Evolutionary conservation across 352 stramenopile species (phyloP), one percentile per base, ranked within the genome.

Genomic region (Globisporangium camurandrum): DNA sequence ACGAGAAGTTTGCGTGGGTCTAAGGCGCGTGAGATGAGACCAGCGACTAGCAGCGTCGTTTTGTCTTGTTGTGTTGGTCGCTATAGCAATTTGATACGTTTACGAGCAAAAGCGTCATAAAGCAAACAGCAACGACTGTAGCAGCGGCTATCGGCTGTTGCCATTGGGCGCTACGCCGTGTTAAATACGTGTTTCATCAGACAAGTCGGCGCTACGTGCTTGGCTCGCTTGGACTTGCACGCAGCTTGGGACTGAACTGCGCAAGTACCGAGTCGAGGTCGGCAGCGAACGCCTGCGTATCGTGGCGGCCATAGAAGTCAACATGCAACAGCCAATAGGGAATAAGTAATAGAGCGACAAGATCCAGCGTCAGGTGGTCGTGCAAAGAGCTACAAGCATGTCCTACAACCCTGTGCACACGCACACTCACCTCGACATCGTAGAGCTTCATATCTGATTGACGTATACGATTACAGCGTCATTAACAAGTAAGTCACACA

Each of bases 1-100:
- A 84, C 38, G 72, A 79, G 47, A 81, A 84, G 33, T 73, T 70
- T 30, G 67, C 67, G 14, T 84, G 72, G 72, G 69, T 79, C 14
- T 84, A 56, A 10, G 19, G 12, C 20, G 26, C 1, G 41, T 1
- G 33, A 4, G 31, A 37, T n/a, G 31, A 10, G 8, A 37, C 11
- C 31, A 37, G 31, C 4, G 3, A 16, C 12, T 37, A 16, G 31
- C 31, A 14, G n/a, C n/a, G n/a, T n/a, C n/a, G n/a, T n/a, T n/a
- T n/a, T n/a, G n/a, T n/a, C n/a, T n/a, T n/a, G n/a, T n/a, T n/a
- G n/a, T n/a, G n/a, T n/a, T n/a, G n/a, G n/a, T n/a, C n/a, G n/a
- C n/a, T n/a, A n/a, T n/a, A n/a, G n/a, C n/a, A n/a, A n/a, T n/a
- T n/a, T n/a, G n/a, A n/a, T n/a, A n/a, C n/a, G n/a, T n/a, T n/a